Conservation (phyloP, 495 filamentous ascomycete genomes). For the Podospora anserina region DNA sequence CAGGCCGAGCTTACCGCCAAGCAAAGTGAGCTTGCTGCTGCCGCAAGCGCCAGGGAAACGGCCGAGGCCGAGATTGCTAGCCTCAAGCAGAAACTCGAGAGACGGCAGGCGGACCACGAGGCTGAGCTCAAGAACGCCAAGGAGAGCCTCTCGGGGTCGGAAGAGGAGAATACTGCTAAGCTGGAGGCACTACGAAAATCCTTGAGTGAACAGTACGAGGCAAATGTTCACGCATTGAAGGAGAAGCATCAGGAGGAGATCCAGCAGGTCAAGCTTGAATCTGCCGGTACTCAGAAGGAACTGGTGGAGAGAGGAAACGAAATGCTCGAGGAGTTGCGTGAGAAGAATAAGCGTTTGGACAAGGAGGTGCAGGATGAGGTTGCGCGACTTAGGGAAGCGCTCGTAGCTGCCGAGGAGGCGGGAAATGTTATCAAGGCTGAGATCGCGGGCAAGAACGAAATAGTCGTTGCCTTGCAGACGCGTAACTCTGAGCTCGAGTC, state of each 20-base stretch:
- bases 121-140: slow-evolving; percentile 37
- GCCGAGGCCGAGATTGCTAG: slow-evolving; percentile 40
- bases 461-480: slow-evolving; percentile 36
- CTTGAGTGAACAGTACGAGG: slow-evolving; percentile 42
- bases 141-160: slow-evolving; percentile 28
- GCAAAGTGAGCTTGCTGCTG: slow-evolving; percentile 36
- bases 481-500: slow-evolving; percentile 38
- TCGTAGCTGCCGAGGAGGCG: slow-evolving; percentile 32
- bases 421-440: slow-evolving; percentile 42
- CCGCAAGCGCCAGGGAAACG: slow-evolving; percentile 36
- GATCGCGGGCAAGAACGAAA: slow-evolving; percentile 30
- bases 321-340: slow-evolving; percentile 40
- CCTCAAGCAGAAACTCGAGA: slow-evolving; percentile 44
- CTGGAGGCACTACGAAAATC: slow-evolving; percentile 40
- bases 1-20: slow-evolving; percentile 39
- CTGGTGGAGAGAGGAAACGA: slow-evolving; percentile 7
- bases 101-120: slow-evolving; percentile 39
- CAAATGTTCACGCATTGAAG: slow-evolving; percentile 39
- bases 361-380: slow-evolving; percentile 45
- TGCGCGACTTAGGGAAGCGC: slow-evolving; percentile 40
- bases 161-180: slow-evolving; percentile 41
- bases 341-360: slow-evolving; percentile 37
- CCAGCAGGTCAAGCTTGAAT: slow-evolving; percentile 30
- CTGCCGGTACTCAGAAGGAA: slow-evolving; percentile 31
- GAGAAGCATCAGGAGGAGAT: slow-evolving; percentile 42